Conservation (phyloP, 345 rosid species). For the Arabis alpina region DNA sequence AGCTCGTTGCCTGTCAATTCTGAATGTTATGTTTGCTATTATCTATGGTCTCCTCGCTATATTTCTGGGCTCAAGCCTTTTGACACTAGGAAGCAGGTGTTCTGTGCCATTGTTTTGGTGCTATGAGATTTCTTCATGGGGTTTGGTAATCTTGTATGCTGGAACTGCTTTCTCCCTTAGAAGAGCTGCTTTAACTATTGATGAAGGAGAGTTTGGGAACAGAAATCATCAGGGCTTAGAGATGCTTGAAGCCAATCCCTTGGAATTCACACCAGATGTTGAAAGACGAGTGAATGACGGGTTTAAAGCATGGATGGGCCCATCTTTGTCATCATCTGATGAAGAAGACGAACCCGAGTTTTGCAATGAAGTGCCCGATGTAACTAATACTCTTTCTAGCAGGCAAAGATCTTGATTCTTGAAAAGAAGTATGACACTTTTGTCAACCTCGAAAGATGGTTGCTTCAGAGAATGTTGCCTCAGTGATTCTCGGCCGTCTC, state of each 20-base stretch:
- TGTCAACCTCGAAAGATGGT: too few relatives aligned
- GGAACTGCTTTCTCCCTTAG: constrained; percentile 78
- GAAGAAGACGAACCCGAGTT: constrained; percentile 81
- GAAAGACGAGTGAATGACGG: constrained; percentile 88
- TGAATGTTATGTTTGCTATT: constrained; percentile 71
- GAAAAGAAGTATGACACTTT: too few relatives aligned
- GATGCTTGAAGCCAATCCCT: constrained; percentile 79
- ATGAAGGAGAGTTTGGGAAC: constrained; percentile 65
- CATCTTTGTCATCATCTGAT: constrained; percentile 84
- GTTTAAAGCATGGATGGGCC: constrained; percentile 91
- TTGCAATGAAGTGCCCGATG: constrained; percentile 54
- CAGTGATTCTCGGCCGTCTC: too few relatives aligned
- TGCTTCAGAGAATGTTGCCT: too few relatives aligned
- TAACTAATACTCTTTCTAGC: constrained; percentile 43
- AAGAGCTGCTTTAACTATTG: constrained; percentile 69
- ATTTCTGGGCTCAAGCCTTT: constrained; percentile 89
- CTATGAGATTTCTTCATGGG: constrained; percentile 88
- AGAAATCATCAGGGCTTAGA: constrained; percentile 71
- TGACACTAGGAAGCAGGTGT: constrained; percentile 90
- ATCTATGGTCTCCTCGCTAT: constrained; percentile 82
- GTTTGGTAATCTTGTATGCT: constrained; percentile 67
- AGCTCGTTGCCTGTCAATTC: constrained; percentile 80
- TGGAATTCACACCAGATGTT: constrained; percentile 73
- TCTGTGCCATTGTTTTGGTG: constrained; percentile 93
- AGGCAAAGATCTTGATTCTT: constrained; percentile 48